Conservation (phyloP, 352 stramenopile species). For the Pythium coloratum region DNA sequence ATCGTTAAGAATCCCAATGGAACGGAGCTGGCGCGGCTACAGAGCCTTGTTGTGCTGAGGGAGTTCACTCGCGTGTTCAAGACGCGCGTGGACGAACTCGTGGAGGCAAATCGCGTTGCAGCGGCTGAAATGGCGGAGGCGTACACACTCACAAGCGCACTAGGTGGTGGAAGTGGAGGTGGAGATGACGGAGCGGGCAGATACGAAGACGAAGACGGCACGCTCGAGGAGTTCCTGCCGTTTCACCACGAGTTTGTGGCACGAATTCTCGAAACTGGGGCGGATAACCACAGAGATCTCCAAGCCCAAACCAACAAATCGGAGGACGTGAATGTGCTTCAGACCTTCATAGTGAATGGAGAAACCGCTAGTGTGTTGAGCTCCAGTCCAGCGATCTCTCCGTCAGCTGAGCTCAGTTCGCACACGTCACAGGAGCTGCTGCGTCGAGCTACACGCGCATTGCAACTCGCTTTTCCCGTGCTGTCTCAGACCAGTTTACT, state of each 20-base stretch:
- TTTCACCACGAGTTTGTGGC: conserved; percentile 45
- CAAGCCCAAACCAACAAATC: neutral
- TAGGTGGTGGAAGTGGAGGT: conserved; percentile 16
- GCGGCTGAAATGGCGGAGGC: conserved; percentile 40
- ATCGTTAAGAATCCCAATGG: conserved; percentile 26
- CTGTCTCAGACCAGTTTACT: conserved; percentile 19
- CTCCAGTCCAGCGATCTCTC: too few species aligned
- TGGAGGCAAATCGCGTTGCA: conserved; percentile 31
- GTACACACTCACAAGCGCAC: conserved; percentile 52
- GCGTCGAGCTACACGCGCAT: conserved; percentile 25
- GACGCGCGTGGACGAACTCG: conserved; percentile 32
- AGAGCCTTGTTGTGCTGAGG: conserved; percentile 45
- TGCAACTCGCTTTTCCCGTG: conserved; percentile 31
- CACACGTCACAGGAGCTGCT: conserved; percentile 28
- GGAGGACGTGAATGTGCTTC: neutral
- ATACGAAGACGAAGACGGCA: conserved; percentile 22
- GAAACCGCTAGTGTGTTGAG: conserved; percentile 1
- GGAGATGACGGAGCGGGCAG: neutral
- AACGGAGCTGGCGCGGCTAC: conserved; percentile 27
- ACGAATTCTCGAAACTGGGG: conserved; percentile 28
- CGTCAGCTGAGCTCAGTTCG: neutral
- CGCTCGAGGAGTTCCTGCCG: conserved; percentile 38
- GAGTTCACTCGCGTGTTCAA: conserved; percentile 38
- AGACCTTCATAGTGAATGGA: conserved; percentile 9
- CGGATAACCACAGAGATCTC: neutral